Evolutionary conservation across 164 flowering plant species (phyloP).

Genomic region (Tinospora cordifolia): DNA sequence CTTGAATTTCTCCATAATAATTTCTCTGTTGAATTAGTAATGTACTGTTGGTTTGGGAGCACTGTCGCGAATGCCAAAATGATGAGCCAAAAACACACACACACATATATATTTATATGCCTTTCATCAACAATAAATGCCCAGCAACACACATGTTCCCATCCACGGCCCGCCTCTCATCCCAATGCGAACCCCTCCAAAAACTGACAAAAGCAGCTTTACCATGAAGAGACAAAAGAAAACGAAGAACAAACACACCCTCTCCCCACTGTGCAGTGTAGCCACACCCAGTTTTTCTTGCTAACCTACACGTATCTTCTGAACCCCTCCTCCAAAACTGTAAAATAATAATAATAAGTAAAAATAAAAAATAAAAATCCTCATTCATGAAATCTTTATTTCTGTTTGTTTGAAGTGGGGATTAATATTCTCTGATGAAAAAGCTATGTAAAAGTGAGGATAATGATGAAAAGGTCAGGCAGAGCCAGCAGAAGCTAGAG

Average conservation of each 20-base stretch:
- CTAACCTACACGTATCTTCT: not conserved
- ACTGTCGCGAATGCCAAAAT: constrained; percentile 13
- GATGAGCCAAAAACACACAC: constrained; percentile 14
- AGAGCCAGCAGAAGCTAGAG: not conserved
- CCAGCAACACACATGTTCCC: not conserved
- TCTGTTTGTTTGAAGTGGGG: not conserved
- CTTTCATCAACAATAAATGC: not conserved
- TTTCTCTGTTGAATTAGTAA: not conserved
- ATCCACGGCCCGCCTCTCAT: not conserved
- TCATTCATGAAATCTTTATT: too few species aligned
- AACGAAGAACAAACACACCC: not conserved
- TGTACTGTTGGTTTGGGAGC: constrained; percentile 5
- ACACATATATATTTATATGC: not conserved
- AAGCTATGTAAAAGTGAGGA: not conserved
- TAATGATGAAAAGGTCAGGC: not conserved
- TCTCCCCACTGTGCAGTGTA: not conserved
- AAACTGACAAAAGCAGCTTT: not conserved
- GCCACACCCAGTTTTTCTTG: not conserved
- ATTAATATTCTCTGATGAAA: not conserved
- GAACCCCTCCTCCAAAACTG: not conserved
- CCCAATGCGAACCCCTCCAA: constrained; percentile 7
- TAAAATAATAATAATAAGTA: too few species aligned
- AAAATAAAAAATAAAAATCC: not conserved
- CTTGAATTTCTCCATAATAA: not conserved
- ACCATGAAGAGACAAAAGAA: not conserved